phyloP scores from a whole-genome alignment of 768 basidiomycete genomes.

The Flagelloscypha sp. region DNA sequence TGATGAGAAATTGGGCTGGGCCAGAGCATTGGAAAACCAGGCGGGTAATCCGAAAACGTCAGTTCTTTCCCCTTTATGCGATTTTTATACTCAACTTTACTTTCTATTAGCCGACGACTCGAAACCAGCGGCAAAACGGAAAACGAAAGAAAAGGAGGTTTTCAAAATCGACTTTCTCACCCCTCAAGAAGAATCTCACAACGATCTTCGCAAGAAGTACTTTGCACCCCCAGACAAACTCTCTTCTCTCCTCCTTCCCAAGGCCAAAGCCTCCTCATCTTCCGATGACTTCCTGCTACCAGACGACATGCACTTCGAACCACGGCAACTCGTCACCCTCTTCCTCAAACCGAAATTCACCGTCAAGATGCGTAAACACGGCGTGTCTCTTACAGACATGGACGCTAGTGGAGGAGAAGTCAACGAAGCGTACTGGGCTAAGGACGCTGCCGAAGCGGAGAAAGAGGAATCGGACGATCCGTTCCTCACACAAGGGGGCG shows the following conservation, averaged over 20 bases:
- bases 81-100: conserved; percentile 6
- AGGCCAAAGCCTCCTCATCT: no score
- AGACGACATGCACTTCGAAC: conserved; percentile 97
- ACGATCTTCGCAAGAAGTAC: conserved; percentile 57
- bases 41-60: conserved; percentile 72
- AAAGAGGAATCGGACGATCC: conserved; percentile 46
- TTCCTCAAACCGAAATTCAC: conserved; percentile 96
- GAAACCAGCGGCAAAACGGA: conserved; percentile 44
- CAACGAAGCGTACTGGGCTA: conserved; percentile 96
- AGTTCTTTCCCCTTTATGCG: conserved; percentile 17
- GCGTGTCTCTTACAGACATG: conserved; percentile 38
- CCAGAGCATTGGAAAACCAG: conserved; percentile 97
- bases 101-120: conserved; percentile 34
- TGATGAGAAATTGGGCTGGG: conserved; percentile 95
- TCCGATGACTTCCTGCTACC: conserved; percentile 78
- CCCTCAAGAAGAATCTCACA: conserved; percentile 49
- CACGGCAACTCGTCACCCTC: conserved; percentile 78
- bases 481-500: conserved; percentile 33
- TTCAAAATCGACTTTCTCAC: conserved; percentile 76
- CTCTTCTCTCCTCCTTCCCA: conserved; percentile 61
- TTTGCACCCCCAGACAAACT: conserved; percentile 74
- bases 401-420: conserved; percentile 76
- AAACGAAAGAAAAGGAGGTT: conserved; percentile 70
- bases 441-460: conserved; percentile 70
- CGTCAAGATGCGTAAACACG: conserved; percentile 83